Conservation (phyloP, 768 basidiomycete species). For the Suillus decipiens region DNA sequence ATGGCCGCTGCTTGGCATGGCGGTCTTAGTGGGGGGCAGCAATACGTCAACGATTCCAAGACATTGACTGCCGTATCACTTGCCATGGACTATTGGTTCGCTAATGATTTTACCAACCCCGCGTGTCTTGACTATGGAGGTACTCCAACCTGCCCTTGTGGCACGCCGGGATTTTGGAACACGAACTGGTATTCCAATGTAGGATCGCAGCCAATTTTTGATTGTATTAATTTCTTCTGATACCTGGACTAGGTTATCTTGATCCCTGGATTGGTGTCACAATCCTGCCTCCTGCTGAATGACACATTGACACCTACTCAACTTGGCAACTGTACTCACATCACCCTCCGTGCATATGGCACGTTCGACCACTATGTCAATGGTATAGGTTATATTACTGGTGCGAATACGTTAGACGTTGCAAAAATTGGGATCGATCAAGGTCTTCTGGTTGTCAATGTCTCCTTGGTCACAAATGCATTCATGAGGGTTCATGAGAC, state of each 20-base stretch:
- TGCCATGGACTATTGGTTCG: conserved; percentile 68
- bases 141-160: conserved; percentile 53
- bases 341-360: conserved; percentile 52
- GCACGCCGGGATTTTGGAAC: conserved; percentile 55
- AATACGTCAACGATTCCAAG: conserved; percentile 42
- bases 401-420: conserved; percentile 67
- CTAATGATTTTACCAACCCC: conserved; percentile 53
- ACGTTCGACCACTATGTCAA: conserved; percentile 45
- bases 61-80: conserved; percentile 43
- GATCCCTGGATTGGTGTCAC: conserved; percentile 56
- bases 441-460: conserved; percentile 41
- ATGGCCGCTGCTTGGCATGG: conserved; percentile 63
- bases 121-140: conserved; percentile 63
- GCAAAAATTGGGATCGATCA: conserved; percentile 61
- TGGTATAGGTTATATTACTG: conserved; percentile 52
- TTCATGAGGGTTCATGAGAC: conserved; percentile 54
- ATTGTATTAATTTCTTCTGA: neutral
- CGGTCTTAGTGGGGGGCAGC: conserved; percentile 41
- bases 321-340: conserved; percentile 46
- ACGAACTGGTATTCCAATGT: conserved; percentile 68
- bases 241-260: conserved; percentile 49
- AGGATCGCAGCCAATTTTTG: conserved; percentile 12
- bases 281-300: conserved; percentile 57
- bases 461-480: conserved; percentile 47
- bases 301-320: conserved; percentile 45